Evolutionary conservation across 768 basidiomycete species (phyloP).

Genomic region (Ramaria sp.): DNA sequence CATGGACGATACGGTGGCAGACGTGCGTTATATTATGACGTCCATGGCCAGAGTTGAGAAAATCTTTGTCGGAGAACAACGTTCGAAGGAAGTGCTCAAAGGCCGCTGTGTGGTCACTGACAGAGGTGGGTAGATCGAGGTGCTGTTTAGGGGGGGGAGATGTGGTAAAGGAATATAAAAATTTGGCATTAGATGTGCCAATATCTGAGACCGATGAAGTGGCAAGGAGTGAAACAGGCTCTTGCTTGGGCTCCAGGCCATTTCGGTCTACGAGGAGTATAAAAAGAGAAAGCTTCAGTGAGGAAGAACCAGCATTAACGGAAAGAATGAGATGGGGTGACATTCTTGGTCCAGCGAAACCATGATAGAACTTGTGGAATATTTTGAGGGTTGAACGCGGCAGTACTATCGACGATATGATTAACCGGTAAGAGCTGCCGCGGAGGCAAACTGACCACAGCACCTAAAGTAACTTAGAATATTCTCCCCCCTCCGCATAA

Average conservation of each 20-base stretch:
- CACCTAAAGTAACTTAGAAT: no score
- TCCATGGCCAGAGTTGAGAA: neutral
- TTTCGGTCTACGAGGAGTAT: conserved; percentile 20
- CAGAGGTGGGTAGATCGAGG: conserved; percentile 22
- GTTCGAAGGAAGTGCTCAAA: conserved; percentile 49
- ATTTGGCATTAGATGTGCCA: conserved; percentile 36
- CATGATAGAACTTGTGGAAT: no score
- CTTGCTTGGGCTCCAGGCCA: conserved; percentile 15
- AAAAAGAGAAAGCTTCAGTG: conserved; percentile 72
- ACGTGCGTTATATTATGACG: conserved; percentile 38
- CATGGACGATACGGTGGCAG: conserved; percentile 83
- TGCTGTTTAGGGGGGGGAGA: conserved; percentile 3
- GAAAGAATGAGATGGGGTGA: conserved; percentile 43
- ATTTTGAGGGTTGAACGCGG: no score
- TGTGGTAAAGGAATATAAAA: conserved; percentile 29
- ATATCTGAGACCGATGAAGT: conserved; percentile 49
- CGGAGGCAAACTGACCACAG: no score
- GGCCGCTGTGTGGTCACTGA: conserved; percentile 51
- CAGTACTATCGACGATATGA: no score
- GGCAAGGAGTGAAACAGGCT: conserved; percentile 34
- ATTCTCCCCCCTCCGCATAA: no score
- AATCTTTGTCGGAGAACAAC: conserved; percentile 18
- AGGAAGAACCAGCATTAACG: conserved; percentile 76
- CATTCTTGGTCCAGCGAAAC: neutral
- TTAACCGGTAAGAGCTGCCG: no score